Percentiles rank a stretch among this genome's conserved stretches.
phyloP scores from a whole-genome alignment of 805 yeast genomes.

The Debaryomyces prosopidis region DNA sequence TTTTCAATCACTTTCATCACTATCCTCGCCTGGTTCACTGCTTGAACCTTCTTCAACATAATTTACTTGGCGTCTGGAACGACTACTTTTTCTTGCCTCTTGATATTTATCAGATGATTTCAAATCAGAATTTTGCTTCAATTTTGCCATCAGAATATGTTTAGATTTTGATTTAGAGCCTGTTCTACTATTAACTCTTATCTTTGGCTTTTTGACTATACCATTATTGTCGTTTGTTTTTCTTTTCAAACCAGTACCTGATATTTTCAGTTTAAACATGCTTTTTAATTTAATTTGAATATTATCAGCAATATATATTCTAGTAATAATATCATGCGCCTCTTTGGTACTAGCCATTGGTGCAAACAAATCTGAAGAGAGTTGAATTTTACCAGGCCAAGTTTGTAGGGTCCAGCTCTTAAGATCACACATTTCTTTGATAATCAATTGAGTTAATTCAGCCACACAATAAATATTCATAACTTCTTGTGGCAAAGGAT shows the following conservation, averaged over 20 bases:
- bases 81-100: conserved; percentile 42
- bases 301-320: conserved; percentile 54
- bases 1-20: conserved; percentile 5
- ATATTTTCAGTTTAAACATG: conserved; percentile 24
- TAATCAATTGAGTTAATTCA: conserved; percentile 68
- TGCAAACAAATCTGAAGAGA: conserved; percentile 70
- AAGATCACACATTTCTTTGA: conserved; percentile 56
- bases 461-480: conserved; percentile 62
- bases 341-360: conserved; percentile 58
- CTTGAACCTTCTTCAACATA: conserved; percentile 30
- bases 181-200: conserved; percentile 5
- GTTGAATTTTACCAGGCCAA: conserved; percentile 76
- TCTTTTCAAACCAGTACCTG: conserved; percentile 12
- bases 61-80: conserved; percentile 32
- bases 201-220: conserved; percentile 19
- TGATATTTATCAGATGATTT: not conserved
- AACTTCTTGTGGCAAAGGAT: conserved; percentile 21
- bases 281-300: conserved; percentile 37
- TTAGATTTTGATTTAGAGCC: conserved; percentile 2
- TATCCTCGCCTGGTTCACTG: conserved; percentile 10
- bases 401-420: conserved; percentile 72
- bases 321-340: conserved; percentile 57
- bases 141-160: not conserved
- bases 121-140: conserved; percentile 19
- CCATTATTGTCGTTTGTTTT: conserved; percentile 8